Conservation (phyloP, 148 eudicot species). For the Linanthus parryae region DNA sequence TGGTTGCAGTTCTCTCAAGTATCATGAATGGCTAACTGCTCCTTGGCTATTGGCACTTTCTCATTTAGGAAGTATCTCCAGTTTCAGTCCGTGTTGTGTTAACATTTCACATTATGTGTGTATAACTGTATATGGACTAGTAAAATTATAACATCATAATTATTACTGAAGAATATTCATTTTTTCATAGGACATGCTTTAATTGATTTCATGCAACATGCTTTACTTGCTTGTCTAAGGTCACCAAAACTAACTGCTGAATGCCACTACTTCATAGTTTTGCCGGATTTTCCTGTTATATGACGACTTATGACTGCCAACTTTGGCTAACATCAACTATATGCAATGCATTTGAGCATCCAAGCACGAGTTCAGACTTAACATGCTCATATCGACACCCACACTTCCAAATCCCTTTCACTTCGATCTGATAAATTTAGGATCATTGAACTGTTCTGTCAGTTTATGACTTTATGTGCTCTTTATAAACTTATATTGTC, state of each 20-base stretch:
- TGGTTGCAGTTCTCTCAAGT: no score
- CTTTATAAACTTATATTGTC: no score
- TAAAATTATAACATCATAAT: no score
- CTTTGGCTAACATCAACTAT: not conserved
- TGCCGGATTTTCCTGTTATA: not conserved
- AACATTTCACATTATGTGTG: no score
- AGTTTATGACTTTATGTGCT: not conserved
- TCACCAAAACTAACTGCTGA: not conserved
- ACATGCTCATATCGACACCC: constrained; percentile 1
- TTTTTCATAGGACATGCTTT: no score
- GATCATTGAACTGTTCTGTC: not conserved
- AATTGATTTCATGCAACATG: not conserved
- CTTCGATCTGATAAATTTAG: not conserved
- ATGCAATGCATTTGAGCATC: not conserved
- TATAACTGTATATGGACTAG: no score
- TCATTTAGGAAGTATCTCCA: no score
- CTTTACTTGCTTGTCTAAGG: constrained; percentile 2
- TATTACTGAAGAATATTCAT: no score
- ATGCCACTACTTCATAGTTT: no score
- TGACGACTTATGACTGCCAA: not conserved
- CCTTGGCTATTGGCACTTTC: no score
- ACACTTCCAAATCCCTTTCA: not conserved
- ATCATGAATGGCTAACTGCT: no score
- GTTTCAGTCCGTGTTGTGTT: no score
- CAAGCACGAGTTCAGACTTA: not conserved